Evolutionary conservation across 169 alveolate genomes (phyloP).

Genomic region (Eimeria maxima): DNA sequence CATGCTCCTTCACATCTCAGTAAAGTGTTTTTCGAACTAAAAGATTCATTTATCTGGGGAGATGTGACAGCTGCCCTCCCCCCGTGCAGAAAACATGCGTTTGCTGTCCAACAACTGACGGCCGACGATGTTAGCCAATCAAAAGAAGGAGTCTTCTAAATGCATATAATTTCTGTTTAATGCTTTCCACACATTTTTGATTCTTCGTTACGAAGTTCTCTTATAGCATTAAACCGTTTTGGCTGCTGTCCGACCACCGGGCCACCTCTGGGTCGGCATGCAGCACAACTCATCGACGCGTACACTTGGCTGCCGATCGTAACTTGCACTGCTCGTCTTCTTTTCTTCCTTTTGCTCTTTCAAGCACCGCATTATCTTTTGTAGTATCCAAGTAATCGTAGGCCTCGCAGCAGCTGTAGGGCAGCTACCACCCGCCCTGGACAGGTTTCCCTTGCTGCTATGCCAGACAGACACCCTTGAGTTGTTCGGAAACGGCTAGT

Average conservation of each 20-base stretch:
- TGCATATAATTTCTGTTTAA: background rate
- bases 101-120: background rate
- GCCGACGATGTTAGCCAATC: too few relatives aligned
- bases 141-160: too few relatives aligned
- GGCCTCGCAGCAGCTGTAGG: background rate
- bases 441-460: slow-evolving; percentile 1
- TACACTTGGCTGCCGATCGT: slow-evolving; percentile 1
- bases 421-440: background rate
- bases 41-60: background rate
- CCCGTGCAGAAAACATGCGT: background rate
- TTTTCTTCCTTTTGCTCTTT: background rate
- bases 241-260: slow-evolving; percentile 1
- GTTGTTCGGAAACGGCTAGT: background rate
- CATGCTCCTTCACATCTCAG: background rate
- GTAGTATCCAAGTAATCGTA: too few relatives aligned
- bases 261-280: background rate
- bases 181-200: background rate
- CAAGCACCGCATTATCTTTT: too few relatives aligned
- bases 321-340: background rate
- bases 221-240: background rate
- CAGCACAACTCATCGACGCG: background rate
- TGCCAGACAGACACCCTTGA: background rate
- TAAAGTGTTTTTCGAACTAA: background rate
- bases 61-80: background rate
- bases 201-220: background rate